Evolutionary conservation across 148 eudicot genomes (phyloP), one percentile per base, ranked within the genome.

Genomic region (Arctostaphylos glauca): DNA sequence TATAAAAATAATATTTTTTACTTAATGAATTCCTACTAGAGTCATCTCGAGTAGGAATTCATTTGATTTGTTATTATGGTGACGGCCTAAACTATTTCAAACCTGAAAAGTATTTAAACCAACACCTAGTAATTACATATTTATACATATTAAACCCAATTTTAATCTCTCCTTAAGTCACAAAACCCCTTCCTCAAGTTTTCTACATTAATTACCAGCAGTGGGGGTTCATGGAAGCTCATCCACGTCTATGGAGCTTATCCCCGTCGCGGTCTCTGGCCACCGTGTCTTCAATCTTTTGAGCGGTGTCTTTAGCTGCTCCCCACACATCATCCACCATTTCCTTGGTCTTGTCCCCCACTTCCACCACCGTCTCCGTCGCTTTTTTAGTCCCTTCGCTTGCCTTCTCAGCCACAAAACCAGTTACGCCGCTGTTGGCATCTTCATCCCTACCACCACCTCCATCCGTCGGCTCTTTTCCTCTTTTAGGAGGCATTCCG

Each of bases 131-230:
- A 31, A 31, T 31, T 31, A 31, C 38, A 31, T 31, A 31, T 31
- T 31, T 31, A 31, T 31, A 31, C 38, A 31, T 31, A 31, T 31
- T 31, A 31, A 31, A 31, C 1, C 38, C 38, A 31, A 31, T 31
- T 31, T 31, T 23, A 59, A 67, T 67, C 72, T 4, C 14, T 43
- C 46, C 47, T 76, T 46, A 80, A 74, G 80, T 90, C 92, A 79
- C 85, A 85, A 85, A 43, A 87, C 89, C 12, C 82, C 77, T 75
- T 84, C 84, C 91, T 85, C 86, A 89, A 81, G 81, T 87, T 85
- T 38, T 66, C 44, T 25, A 12, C 66, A 19, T 60, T 25, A 21
- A 19, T 60, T 25, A 21, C 31, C 9, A n/a, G 7, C 67, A 60
- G 12, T n/a, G 9, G 67, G 8, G 38, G 38, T 31, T 31, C 38